Percentiles rank a stretch among this genome's conserved stretches.
Evolutionary conservation across 176 grass and related monocot species (phyloP).

Genomic region (Chrysopogon serrulatus): DNA sequence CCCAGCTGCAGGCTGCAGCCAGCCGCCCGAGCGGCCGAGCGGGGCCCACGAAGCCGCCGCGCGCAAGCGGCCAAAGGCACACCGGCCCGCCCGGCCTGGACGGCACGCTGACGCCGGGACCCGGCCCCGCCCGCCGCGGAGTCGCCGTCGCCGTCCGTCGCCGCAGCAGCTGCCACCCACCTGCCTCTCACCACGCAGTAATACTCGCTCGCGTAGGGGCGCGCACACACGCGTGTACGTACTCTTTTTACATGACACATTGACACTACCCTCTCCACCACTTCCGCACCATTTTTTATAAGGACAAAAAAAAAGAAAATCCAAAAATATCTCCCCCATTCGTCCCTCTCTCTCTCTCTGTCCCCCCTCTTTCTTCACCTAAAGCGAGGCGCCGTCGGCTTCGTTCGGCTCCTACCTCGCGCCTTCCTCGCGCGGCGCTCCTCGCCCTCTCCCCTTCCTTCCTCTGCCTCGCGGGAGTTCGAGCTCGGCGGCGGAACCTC

Average conservation of each 20-base stretch:
- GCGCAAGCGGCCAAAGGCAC: neutral
- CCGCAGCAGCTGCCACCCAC: slow-evolving; percentile 32
- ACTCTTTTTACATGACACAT: no score
- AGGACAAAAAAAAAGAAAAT: neutral
- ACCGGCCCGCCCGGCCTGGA: neutral
- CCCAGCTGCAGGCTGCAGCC: neutral
- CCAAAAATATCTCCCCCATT: neutral
- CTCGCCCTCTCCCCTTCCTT: neutral
- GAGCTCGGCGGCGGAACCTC: neutral
- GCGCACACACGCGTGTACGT: neutral
- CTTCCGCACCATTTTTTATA: neutral
- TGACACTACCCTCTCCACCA: neutral
- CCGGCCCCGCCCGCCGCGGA: neutral
- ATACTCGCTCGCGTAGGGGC: neutral
- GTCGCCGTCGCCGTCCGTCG: neutral
- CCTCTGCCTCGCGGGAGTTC: neutral
- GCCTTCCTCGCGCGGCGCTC: slow-evolving; percentile 27
- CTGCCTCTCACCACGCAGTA: slow-evolving; percentile 19
- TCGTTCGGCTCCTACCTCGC: slow-evolving; percentile 31
- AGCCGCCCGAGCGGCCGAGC: slow-evolving; percentile 15
- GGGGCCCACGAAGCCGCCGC: slow-evolving; percentile 25
- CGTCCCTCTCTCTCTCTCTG: neutral
- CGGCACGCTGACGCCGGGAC: neutral
- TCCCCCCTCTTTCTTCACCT: neutral
- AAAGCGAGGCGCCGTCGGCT: slow-evolving; percentile 35